phyloP scores from a whole-genome alignment of 2,329 filamentous ascomycete genomes.

The Fusarium lyarnte region DNA sequence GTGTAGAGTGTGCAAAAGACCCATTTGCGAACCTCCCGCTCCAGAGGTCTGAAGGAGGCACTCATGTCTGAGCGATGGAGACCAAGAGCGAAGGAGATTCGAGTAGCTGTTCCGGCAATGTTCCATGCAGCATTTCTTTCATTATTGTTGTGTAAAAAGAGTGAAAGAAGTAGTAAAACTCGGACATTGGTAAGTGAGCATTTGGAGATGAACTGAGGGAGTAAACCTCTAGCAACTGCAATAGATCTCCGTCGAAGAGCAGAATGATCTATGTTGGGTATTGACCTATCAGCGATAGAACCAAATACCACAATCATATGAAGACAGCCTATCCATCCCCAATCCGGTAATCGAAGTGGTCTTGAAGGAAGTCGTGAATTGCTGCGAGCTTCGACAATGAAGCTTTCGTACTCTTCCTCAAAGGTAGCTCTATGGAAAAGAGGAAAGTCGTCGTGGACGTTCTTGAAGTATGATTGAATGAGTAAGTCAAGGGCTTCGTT shows the following conservation, averaged over 20 bases:
- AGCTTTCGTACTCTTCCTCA: conserved; percentile 48
- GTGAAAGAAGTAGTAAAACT: conserved; percentile 26
- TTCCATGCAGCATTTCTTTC: conserved; percentile 53
- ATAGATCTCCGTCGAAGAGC: conserved; percentile 36
- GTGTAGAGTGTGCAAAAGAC: conserved; percentile 51
- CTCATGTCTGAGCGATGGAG: conserved; percentile 46
- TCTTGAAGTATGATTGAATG: conserved; percentile 49
- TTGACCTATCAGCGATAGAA: conserved; percentile 42
- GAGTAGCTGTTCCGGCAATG: conserved; percentile 46
- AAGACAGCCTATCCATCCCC: conserved; percentile 50
- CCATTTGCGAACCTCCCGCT: conserved; percentile 48
- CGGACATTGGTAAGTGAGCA: conserved; percentile 28
- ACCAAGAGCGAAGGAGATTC: conserved; percentile 47
- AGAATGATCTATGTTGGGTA: conserved; percentile 42
- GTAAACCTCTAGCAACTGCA: neutral
- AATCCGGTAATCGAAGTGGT: conserved; percentile 37
- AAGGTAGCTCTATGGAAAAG: conserved; percentile 50
- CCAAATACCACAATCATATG: conserved; percentile 52
- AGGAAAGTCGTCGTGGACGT: conserved; percentile 49
- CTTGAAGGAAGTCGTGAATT: neutral
- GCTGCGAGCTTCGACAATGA: conserved; percentile 35
- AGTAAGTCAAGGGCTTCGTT: conserved; percentile 44
- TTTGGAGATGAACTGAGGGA: conserved; percentile 33
- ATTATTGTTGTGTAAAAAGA: conserved; percentile 52
- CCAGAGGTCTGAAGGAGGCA: conserved; percentile 45